Evolutionary conservation across 352 stramenopile genomes (phyloP), one percentile per base, ranked within the genome.

Genomic region (Globisporangium cystogenes): DNA sequence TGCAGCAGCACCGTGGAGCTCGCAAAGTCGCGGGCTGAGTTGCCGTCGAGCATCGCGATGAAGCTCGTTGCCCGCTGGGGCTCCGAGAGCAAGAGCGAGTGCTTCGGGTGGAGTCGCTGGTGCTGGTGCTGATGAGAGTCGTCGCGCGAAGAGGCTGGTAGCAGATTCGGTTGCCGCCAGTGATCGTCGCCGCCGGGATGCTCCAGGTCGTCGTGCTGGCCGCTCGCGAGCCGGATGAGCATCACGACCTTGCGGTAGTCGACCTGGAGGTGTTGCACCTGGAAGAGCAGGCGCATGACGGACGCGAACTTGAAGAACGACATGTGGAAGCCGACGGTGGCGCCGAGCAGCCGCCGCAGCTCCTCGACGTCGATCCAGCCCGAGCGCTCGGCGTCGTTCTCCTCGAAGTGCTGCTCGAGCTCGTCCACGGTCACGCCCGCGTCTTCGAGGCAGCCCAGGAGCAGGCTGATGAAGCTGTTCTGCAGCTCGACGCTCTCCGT

Each of bases 301-400:
- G 58, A 74, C 54, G 85, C 83, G 44, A 87, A 87, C 21, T 71
- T 65, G 48, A 82, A 85, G 29, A 70, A 60, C 7, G 76, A 80
- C 29, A 83, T 54, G 2, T 60, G 60, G 39, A 80, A 82, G 40
- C 73, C 74, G 41, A 87, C 60, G 0, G 47, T 51, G 2, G 47
- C 48, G 7, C 55, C 42, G 15, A 87, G 54, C 6, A 82, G 59
- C 2, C 45, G 26, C 0, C 74, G 74, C 5, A 87, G 56, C 23
- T 69, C 60, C 26, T 82, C 68, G 7, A 84, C 47, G 11, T 77
- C 65, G 23, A 87, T 62, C 33, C 70, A 49, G 0, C 76, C 76
- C 1, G 52, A 68, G 5, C 37, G 46, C 4, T 37, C 44, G 1
- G 54, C 52, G 42, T 83, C 74, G 18, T 51, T 54, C 0, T 51